Base-by-base conservation (phyloP, 1,284 basidiomycete species). In the Caloboletus inedulis region DNA sequence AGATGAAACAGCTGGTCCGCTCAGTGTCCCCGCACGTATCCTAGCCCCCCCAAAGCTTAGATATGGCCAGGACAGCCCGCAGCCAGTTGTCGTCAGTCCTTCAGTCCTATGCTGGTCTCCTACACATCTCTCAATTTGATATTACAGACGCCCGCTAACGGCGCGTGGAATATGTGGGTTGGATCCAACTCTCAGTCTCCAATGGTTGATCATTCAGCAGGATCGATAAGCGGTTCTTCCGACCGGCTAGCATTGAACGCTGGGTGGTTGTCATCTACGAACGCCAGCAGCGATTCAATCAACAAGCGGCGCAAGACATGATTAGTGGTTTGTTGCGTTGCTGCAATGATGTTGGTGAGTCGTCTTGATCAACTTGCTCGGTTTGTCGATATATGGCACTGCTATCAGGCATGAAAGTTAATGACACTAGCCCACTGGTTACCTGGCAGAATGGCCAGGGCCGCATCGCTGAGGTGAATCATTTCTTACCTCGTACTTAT, bases 221-320 rank as follows among this genome's bases (percentile, higher is more conserved):
- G 84, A 74, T 84, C 4, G 82, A 84, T 53, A 85, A 86, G 57
- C 74, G 75, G 37, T 86, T 89, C 69, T 83, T 72, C 63, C 67
- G 64, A 39, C 78, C 86, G 0, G 72, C 71, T 3, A 62, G 54
- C 14, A 77, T 89, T 49, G 66, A 70, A 0, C 72, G 75, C 16
- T 89, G 85, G 84, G 72, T 76, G 19, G 69, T 89, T 4, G 75
- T 85, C 10, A 60, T 87, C n/a, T 89, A 81, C 52, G 85, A 88
- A 61, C 74, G 77, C 10, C 69, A 75, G 47, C 64, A 73, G 19
- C 75, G 82, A 18, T 87, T 89, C 65, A 68, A 65, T 34, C 62
- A 72, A 7, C 55, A 66, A 25, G 62, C 70, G 0, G 80, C 76
- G 0, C 49, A 73, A 8, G 77, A 81, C 13, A 78, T 85, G 74